Percentiles rank a stretch among this genome's conserved stretches.
Evolutionary conservation across 768 basidiomycete species (phyloP).

Genomic region (Nidularia sp.): DNA sequence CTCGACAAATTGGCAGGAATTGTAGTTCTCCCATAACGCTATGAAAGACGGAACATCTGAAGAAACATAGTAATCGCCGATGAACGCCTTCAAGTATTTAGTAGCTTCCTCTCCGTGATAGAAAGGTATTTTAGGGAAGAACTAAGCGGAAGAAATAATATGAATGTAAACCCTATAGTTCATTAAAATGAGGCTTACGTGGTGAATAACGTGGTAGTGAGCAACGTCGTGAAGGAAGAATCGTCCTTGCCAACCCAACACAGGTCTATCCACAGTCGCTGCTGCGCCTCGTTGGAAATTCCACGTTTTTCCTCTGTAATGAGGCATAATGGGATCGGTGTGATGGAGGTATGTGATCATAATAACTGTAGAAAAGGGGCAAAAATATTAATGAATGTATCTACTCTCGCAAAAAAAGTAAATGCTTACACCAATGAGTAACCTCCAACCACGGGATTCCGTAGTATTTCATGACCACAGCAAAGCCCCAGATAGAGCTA

Average conservation of each 20-base stretch:
- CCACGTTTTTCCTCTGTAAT: constrained; percentile 44
- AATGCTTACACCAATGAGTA: constrained; percentile 46
- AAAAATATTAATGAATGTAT: background rate
- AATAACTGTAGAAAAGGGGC: constrained; percentile 16
- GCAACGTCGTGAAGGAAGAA: constrained; percentile 53
- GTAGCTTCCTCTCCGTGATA: constrained; percentile 42
- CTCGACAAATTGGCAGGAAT: constrained; percentile 44
- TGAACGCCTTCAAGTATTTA: constrained; percentile 28
- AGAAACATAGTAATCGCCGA: constrained; percentile 39
- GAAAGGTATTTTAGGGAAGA: constrained; percentile 46
- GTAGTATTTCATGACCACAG: constrained; percentile 44
- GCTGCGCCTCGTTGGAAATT: constrained; percentile 47
- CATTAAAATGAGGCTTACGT: constrained; percentile 18
- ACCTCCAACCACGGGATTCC: constrained; percentile 53
- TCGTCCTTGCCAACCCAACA: constrained; percentile 48
- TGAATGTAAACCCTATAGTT: background rate
- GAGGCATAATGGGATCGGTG: constrained; percentile 42
- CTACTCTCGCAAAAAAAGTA: background rate
- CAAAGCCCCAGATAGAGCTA: constrained; percentile 29
- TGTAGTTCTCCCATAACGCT: constrained; percentile 42
- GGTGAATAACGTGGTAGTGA: constrained; percentile 51
- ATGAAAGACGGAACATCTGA: constrained; percentile 22
- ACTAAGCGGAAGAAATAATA: constrained; percentile 17
- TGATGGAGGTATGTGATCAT: constrained; percentile 51
- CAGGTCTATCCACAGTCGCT: constrained; percentile 42